Evolutionary conservation across 2,329 filamentous ascomycete species (phyloP), one percentile per base, ranked within the genome.

Genomic region (Eutypella sp.): DNA sequence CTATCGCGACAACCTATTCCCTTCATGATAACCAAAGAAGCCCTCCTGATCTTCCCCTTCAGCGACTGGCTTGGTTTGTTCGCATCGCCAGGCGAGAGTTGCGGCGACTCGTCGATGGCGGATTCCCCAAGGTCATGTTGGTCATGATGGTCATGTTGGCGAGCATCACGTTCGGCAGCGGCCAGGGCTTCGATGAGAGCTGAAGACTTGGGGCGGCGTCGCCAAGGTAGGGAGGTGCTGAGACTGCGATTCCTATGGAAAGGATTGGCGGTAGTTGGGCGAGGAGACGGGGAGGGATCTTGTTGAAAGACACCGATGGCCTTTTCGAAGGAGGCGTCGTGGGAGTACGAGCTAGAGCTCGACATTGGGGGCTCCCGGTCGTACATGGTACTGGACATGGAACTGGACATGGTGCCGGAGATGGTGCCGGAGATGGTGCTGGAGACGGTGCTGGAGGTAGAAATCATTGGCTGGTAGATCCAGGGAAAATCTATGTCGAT

Each of bases 11-110:
- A 67, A 7, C 78, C 73, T 25, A 81, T 72, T 25, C 72, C 73
- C 55, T 74, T 65, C 41, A 67, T 74, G 42, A 81, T 57, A 8
- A 75, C 78, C 43, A 78, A 56, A 3, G 79, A 82, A 1, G 78
- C 79, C 9, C 79, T 68, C 20, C 78, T 73, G 41, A 81, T 67
- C 50, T 74, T 76, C 40, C 73, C 71, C 57, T 73, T 77, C 46
- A 81, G 48, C 13, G 59, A 58, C 6, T 53, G 47, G 11, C 45
- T 50, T 15, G 53, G 49, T 29, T 41, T 52, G 13, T 45, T 45
- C n/a, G 18, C 25, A 10, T 48, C 50, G 25, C 39, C 47, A 41
- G 53, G 47, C 29, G 33, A 18, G 20, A 48, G 51, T 15, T 47
- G 40, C 31, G 50, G 49, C 37, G 38, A 19, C 27, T 59, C 56